Percentiles rank a stretch among this genome's conserved stretches.
Evolutionary conservation across 306 rosid genomes (phyloP).

Genomic region (Cucumis cinereus): DNA sequence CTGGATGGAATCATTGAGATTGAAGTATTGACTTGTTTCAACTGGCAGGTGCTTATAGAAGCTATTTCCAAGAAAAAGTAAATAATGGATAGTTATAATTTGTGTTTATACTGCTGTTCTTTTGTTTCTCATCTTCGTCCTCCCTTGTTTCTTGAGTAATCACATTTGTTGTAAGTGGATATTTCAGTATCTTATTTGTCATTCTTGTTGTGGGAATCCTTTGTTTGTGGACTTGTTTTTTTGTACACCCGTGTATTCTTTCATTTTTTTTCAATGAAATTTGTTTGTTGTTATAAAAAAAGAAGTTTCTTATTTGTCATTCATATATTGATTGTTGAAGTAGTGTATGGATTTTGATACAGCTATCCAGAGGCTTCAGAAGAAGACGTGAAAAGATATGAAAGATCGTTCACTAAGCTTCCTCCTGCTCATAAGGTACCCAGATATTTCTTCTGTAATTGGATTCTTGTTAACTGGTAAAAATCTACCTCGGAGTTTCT

Average conservation of each 20-base stretch:
- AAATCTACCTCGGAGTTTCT: background rate
- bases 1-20: too few species aligned
- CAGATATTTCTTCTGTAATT: background rate
- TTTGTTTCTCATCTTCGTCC: background rate
- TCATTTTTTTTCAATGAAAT: too few species aligned
- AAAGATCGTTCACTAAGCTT: constrained; percentile 67
- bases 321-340: background rate
- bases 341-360: constrained; percentile 10
- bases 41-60: too few species aligned
- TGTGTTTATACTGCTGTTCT: background rate
- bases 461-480: background rate
- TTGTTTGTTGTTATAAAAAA: too few species aligned
- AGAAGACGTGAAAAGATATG: constrained; percentile 75
- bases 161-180: background rate
- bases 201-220: too few species aligned
- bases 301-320: background rate
- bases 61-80: background rate
- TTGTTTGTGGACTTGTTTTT: too few species aligned
- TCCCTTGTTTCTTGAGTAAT: background rate
- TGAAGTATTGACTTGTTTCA: too few species aligned
- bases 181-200: background rate
- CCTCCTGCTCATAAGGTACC: constrained; percentile 78
- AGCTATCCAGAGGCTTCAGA: constrained; percentile 94
- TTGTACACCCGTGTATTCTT: too few species aligned
- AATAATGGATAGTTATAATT: background rate